Base-by-base conservation (phyloP, 768 basidiomycete genomes). In the Gelatoporia subvermispora region DNA sequence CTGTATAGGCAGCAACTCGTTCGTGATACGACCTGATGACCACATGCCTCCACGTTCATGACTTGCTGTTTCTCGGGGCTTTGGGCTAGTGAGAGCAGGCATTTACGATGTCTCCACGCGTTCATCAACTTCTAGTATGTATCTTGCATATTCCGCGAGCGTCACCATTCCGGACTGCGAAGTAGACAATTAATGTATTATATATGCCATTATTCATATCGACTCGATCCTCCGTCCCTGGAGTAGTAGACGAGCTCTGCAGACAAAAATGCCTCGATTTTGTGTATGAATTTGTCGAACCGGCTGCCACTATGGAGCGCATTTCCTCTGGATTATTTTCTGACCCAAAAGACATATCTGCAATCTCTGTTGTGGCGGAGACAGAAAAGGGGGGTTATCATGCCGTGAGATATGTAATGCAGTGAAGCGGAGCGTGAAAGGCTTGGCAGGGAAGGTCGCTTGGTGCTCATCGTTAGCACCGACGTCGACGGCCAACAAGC, bases 1-100 rank as follows among this genome's bases (percentile, higher is more conserved):
- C 77, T 22, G 74, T 83, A 43, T 86, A 59, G 49, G n/a, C 38
- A 7, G 38, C 5, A 39, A 17, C 17, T 39, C 38, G 38, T 8
- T 17, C 38, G n/a, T 17, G 8, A 7, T 17, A 39, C 21, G 21
- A 17, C 38, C 17, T 39, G 16, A 39, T 39, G 17, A 17, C 5
- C 38, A 7, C n/a, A 31, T 13, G 28, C 7, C 28, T 5, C 13
- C 13, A 31, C 13, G 28, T 5, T 31, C 13, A 31, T 31, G 28
- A 31, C 28, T 31, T 31, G 28, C 28, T 17, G 21, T 39, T 39
- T 22, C 17, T 5, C 38, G 17, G n/a, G 17, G 21, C n/a, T 17
- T 16, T 16, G 17, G 21, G 38, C 38, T 39, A 16, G 21, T 5
- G 35, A n/a, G n/a, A n/a, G n/a, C n/a, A n/a, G n/a, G n/a, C n/a